phyloP scores from a whole-genome alignment of 2,329 filamentous ascomycete species.

The Fusarium sublunatum region DNA sequence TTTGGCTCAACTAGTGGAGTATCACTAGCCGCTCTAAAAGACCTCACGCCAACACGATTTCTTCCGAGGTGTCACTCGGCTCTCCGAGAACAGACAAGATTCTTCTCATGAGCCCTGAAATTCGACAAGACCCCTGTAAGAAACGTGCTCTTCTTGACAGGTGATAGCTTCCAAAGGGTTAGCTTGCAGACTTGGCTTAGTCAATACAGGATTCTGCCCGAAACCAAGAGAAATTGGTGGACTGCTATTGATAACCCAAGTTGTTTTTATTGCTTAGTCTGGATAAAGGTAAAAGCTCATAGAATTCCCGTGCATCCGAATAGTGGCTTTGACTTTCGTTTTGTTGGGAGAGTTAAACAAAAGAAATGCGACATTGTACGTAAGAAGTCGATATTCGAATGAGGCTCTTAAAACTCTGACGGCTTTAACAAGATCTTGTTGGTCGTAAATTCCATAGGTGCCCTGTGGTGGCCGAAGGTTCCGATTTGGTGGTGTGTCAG shows the following conservation, averaged over 20 bases:
- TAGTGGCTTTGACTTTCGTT: not conserved
- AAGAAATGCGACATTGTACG: conserved; percentile 5
- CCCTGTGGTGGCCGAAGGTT: conserved; percentile 17
- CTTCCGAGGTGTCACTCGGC: conserved; percentile 31
- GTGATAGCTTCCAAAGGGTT: conserved; percentile 4
- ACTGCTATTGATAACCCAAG: not conserved
- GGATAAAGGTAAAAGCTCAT: not conserved
- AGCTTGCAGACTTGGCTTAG: too few species aligned
- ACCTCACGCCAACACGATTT: conserved; percentile 27
- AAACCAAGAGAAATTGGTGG: conserved; percentile 3
- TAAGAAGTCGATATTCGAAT: conserved; percentile 8
- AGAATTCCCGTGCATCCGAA: conserved; percentile 13
- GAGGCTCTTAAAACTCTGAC: conserved; percentile 25
- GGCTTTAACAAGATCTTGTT: conserved; percentile 12
- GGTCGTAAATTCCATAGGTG: not conserved
- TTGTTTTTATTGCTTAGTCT: not conserved
- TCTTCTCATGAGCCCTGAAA: conserved; percentile 15
- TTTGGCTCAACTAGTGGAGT: conserved; percentile 22
- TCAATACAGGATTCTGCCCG: not conserved
- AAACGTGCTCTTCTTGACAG: conserved; percentile 35
- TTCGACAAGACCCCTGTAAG: conserved; percentile 13
- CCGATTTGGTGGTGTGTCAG: conserved; percentile 19
- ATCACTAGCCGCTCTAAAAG: conserved; percentile 12
- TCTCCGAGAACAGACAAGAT: conserved; percentile 22
- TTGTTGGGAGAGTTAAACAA: conserved; percentile 3